Base-by-base conservation (phyloP, 345 rosid species). In the Eucalyptus melliodora region DNA sequence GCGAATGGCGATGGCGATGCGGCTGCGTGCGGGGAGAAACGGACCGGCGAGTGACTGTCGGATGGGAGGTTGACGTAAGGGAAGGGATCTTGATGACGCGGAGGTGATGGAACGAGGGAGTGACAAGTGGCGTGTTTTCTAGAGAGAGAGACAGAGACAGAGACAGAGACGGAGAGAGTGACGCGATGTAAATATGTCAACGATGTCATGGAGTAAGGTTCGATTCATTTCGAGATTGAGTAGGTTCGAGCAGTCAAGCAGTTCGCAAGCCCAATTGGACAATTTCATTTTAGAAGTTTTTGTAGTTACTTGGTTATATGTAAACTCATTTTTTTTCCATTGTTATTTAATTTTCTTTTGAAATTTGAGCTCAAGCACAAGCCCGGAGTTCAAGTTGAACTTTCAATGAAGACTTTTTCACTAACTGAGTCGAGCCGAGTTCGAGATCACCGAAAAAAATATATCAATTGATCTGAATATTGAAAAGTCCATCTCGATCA, bases 401-500 rank as follows among this genome's bases (percentile, higher is more conserved):
- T 31, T 31, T 16, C 11, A 0, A 67, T 67, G 0, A 2, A 0
- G 10, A 67, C 16, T 16, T 67, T 3, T 72, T 37, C 8, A 17
- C 14, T 3, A 37, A 11, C 0, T 17, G 7, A 69, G 12, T 31
- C 7, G 8, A 37, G 45, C 2, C 2, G 1, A 37, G 26, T 72
- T 37, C 5, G 0, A 72, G 4, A 5, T 72, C 1, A 72, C 2
- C 0, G 1, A 72, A 19, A 72, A 72, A 17, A 72, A 4, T 37
- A 72, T 72, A 5, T 5, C 4, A 37, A 0, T 34, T 3, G 2
- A 17, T 0, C 24, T 0, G 0, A 11, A 69, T 69, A 16, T 72
- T 6, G 3, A 10, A 37, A 56, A 19, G 6, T 34, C 24, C 4
- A 69, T 34, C 44, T 34, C 44, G 2, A 69, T 34, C 26, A 10